Conservation (phyloP, 2,329 filamentous ascomycete genomes). For the Venturia oleaginea region DNA sequence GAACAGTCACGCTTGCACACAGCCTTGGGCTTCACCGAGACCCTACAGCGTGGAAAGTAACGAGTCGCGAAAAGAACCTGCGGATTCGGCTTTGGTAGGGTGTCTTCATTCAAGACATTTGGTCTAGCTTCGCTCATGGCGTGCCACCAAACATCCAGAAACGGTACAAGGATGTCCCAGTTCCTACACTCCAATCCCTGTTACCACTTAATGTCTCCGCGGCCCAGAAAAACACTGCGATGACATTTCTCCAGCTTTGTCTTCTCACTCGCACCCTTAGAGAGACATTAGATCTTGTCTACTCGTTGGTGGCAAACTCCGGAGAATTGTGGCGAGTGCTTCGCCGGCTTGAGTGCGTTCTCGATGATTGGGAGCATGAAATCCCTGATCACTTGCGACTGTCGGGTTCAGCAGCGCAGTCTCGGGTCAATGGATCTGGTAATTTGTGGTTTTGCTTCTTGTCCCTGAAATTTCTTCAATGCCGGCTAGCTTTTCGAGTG, state of each 20-base stretch:
- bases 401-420: conserved; percentile 19
- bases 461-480: conserved; percentile 31
- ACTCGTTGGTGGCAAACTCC: conserved; percentile 26
- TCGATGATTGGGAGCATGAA: conserved; percentile 27
- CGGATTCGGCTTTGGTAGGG: conserved; percentile 49
- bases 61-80: conserved; percentile 41
- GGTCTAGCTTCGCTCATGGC: conserved; percentile 48
- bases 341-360: conserved; percentile 24
- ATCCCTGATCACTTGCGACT: conserved; percentile 27
- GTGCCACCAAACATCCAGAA: conserved; percentile 45
- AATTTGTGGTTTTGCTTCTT: conserved; percentile 34
- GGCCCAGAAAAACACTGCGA: conserved; percentile 36
- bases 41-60: conserved; percentile 44
- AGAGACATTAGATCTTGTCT: conserved; percentile 30
- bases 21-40: conserved; percentile 48
- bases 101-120: conserved; percentile 47
- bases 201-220: conserved; percentile 27
- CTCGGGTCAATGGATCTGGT: conserved; percentile 20
- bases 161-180: conserved; percentile 47
- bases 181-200: conserved; percentile 38
- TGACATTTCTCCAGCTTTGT: conserved; percentile 46
- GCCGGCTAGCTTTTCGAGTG: conserved; percentile 26
- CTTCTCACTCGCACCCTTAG: conserved; percentile 36
- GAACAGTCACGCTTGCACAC: conserved; percentile 45
- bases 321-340: conserved; percentile 23